phyloP scores from a whole-genome alignment of 2,329 filamentous ascomycete genomes.

The Aspergillus brasiliensis region DNA sequence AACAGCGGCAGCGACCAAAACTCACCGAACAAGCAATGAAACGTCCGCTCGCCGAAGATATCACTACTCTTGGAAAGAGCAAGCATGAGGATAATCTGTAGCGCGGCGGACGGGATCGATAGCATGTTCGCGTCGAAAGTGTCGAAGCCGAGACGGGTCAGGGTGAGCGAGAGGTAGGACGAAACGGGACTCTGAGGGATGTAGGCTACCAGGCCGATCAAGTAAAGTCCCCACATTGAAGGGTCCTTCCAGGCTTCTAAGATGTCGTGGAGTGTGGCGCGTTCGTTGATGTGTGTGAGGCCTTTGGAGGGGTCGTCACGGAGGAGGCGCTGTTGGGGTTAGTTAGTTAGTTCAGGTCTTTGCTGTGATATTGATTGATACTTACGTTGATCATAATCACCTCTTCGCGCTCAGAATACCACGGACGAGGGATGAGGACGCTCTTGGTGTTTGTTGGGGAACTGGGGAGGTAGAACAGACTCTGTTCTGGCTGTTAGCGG shows the following conservation, averaged over 20 bases:
- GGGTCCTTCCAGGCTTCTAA: conserved; percentile 49
- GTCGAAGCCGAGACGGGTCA: conserved; percentile 38
- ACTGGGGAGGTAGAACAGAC: conserved; percentile 31
- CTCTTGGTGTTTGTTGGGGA: conserved; percentile 33
- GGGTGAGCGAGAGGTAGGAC: conserved; percentile 58
- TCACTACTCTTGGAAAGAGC: conserved; percentile 51
- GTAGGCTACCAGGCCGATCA: conserved; percentile 48
- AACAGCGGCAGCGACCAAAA: conserved; percentile 57
- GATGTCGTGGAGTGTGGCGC: conserved; percentile 47
- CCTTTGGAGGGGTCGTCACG: conserved; percentile 59
- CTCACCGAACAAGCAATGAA: conserved; percentile 55
- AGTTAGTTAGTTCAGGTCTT: no score
- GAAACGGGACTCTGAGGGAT: conserved; percentile 54
- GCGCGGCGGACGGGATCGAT: conserved; percentile 29
- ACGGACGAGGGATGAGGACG: conserved; percentile 22
- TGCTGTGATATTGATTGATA: no score
- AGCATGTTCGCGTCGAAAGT: conserved; percentile 37
- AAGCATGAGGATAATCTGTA: conserved; percentile 57
- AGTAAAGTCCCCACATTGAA: conserved; percentile 55
- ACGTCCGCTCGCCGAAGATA: conserved; percentile 55
- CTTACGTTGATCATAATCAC: conserved; percentile 32
- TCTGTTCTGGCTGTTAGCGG: conserved; percentile 16
- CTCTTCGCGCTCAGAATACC: conserved; percentile 33
- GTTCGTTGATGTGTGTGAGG: conserved; percentile 50
- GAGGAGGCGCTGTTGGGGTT: conserved; percentile 45